Conservation (phyloP, 345 rosid species). For the Populus ilicifolia region DNA sequence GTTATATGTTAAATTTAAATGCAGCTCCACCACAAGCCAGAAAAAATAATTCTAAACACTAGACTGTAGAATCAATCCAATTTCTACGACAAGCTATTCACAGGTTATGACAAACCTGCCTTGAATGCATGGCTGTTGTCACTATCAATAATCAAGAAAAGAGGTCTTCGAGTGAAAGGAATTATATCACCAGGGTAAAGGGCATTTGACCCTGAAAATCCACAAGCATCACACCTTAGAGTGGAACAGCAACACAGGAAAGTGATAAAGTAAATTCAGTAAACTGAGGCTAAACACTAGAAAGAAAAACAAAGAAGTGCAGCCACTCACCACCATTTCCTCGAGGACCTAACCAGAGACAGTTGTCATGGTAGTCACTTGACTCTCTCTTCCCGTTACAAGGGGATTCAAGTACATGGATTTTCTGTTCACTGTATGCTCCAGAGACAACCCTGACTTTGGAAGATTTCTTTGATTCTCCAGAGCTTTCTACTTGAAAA, state of each 20-base stretch:
- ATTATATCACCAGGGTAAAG: constrained; percentile 91
- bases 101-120: constrained; percentile 99
- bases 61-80: neutral
- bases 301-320: neutral
- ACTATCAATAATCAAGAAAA: constrained; percentile 91
- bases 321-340: constrained; percentile 60
- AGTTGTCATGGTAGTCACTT: constrained; percentile 40
- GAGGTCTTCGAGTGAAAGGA: constrained; percentile 90
- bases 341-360: constrained; percentile 76
- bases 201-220: constrained; percentile 57
- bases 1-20: neutral
- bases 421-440: constrained; percentile 47
- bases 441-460: constrained; percentile 51
- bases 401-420: constrained; percentile 40
- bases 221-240: constrained; percentile 8
- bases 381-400: constrained; percentile 50
- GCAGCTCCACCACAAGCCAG: neutral
- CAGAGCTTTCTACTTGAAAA: constrained; percentile 44
- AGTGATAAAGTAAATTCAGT: neutral
- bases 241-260: neutral
- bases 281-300: neutral
- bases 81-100: constrained; percentile 21
- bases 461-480: constrained; percentile 57
- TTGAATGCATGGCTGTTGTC: constrained; percentile 99
- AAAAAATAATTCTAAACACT: neutral